These are phyloP conservation scores for Kodamaea jinghongensis DNA, from an alignment of 805 yeast genomes.

Conservation along the genomic window DNA sequence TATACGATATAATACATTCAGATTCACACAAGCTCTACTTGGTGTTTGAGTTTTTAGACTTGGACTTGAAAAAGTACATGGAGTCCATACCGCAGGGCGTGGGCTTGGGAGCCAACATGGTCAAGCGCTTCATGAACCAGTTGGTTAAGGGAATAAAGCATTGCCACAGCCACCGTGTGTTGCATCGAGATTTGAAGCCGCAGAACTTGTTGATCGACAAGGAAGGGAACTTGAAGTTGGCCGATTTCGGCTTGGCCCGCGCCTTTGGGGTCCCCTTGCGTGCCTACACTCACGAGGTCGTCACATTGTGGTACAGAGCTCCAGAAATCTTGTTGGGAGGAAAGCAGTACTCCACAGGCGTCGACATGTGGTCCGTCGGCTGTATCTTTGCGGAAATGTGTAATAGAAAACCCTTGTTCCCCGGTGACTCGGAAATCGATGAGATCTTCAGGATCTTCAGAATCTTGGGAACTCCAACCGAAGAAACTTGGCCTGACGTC, in stretches of 20 bases:
- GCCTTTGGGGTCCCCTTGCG: conserved; percentile 97
- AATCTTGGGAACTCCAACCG: conserved; percentile 90
- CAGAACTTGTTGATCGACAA: conserved; percentile 92
- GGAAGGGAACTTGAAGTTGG: conserved; percentile 75
- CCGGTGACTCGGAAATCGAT: conserved; percentile 97
- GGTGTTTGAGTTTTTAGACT: conserved; percentile 90
- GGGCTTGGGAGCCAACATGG: conserved; percentile 86
- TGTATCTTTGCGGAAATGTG: conserved; percentile 98
- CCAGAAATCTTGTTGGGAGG: conserved; percentile 96
- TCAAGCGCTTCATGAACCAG: conserved; percentile 90
- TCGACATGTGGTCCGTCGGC: conserved; percentile 98
- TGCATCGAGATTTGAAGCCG: conserved; percentile 95
- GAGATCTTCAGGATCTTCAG: conserved; percentile 93
- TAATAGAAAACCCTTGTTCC: conserved; percentile 89
- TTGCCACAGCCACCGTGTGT: conserved; percentile 90
- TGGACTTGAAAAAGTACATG: conserved; percentile 96
- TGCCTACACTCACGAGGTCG: conserved; percentile 97
- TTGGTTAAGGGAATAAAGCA: conserved; percentile 85
- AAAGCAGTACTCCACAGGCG: conserved; percentile 95
- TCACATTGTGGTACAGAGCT: conserved; percentile 95
- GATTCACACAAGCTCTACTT: conserved; percentile 89
- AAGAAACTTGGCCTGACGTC: conserved; percentile 93
- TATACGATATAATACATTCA: conserved; percentile 92
- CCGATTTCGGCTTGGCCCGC: conserved; percentile 89
- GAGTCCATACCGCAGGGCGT: conserved; percentile 89